Conservation (phyloP, 202 grass and related monocot genomes). For the Setaria italica region DNA sequence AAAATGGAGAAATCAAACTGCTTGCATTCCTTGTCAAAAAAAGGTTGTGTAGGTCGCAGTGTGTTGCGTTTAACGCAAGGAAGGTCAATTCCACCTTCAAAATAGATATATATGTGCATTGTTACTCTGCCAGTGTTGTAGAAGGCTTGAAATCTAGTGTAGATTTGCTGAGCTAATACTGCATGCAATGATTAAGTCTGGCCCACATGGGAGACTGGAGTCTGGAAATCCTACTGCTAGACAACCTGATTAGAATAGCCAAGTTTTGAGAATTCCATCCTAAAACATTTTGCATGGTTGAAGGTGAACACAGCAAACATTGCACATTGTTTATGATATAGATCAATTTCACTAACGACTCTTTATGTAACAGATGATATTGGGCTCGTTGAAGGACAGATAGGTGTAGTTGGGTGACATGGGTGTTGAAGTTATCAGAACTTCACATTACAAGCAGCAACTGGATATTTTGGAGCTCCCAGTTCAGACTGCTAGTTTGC, state of each 20-base stretch:
- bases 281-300: not conserved
- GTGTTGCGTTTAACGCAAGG: not conserved
- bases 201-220: not conserved
- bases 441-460: not conserved
- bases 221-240: not conserved
- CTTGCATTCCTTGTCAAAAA: not conserved
- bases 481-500: not conserved
- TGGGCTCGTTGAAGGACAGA: not conserved
- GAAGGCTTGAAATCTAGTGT: not conserved
- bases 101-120: not conserved
- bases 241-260: slow-evolving; percentile 2
- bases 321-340: not conserved
- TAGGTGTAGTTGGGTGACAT: not conserved
- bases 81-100: not conserved
- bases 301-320: not conserved
- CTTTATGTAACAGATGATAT: slow-evolving; percentile 15
- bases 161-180: not conserved
- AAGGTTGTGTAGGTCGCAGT: not conserved
- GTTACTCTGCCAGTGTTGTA: not conserved
- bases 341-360: slow-evolving; percentile 15
- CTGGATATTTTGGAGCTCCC: not conserved
- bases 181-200: not conserved
- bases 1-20: not conserved
- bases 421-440: not conserved
- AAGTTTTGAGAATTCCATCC: not conserved